A percentile compares a stretch with the other conserved stretches of the same genome.
Conservation (phyloP, 441 rosid species). For the Raphanus hybrid region DNA sequence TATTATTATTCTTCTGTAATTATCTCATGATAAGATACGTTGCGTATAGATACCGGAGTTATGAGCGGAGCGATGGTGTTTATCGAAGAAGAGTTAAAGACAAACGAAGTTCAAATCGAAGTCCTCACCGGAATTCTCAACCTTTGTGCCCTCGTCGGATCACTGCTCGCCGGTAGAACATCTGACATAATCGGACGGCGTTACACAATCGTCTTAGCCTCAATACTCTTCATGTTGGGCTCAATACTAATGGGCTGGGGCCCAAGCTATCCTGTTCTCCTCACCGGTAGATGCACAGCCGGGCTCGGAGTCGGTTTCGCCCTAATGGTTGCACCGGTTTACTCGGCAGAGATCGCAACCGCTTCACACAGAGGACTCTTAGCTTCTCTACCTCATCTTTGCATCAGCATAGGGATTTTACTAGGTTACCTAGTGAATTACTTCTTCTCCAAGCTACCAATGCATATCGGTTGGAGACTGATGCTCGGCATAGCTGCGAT, state of each 20-base stretch:
- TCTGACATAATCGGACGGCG: constrained; percentile 82
- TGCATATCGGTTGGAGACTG: constrained; percentile 81
- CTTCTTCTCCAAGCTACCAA: constrained; percentile 54
- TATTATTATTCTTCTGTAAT: not conserved
- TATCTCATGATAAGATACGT: not conserved
- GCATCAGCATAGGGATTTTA: constrained; percentile 72
- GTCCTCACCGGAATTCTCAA: constrained; percentile 84
- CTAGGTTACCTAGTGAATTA: constrained; percentile 69
- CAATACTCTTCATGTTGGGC: constrained; percentile 71
- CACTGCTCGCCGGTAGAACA: constrained; percentile 78
- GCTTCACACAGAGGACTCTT: constrained; percentile 67
- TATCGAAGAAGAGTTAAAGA: constrained; percentile 77
- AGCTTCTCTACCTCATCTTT: constrained; percentile 73
- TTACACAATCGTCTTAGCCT: constrained; percentile 73
- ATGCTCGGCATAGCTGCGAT: constrained; percentile 88
- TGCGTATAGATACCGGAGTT: constrained; percentile 66
- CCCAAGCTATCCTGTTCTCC: constrained; percentile 50
- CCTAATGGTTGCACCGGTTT: constrained; percentile 86
- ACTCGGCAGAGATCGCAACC: constrained; percentile 75
- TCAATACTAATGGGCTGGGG: constrained; percentile 68
- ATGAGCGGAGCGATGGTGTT: constrained; percentile 96
- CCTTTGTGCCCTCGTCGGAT: constrained; percentile 71
- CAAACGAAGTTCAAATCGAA: constrained; percentile 63
- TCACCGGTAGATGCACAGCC: constrained; percentile 70
- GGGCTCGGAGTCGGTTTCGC: constrained; percentile 89